Base-by-base conservation (phyloP, 192 early-diverging fungal genomes). In the Linnemannia hyalina region DNA sequence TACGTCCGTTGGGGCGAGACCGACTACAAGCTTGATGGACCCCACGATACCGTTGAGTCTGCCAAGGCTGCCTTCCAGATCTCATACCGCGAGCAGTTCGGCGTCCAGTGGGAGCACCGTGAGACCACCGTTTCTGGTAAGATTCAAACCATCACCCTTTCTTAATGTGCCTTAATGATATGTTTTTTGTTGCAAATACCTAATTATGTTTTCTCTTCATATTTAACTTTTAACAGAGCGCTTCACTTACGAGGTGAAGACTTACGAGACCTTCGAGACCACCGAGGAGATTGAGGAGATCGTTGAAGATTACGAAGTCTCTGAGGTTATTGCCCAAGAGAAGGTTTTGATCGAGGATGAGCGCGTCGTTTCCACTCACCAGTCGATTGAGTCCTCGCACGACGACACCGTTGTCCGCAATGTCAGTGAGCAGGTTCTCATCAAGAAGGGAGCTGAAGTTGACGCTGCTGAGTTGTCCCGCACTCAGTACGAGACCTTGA, bases 271-370 rank as follows among this genome's bases (percentile, higher is more conserved):
- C 13, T 69, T 49, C 32, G 76, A 77, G 68, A 68, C 68, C 41
- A 55, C 22, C 6, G 80, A 81, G 74, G 74, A 75, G 35, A n/a
- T 81, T 70, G 80, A 81, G 52, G 73, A 81, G 80, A 49, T 81
- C 36, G 73, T 81, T 13, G 79, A 80, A 4, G 79, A 80, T 22
- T 52, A 44, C 68, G 76, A 78, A 26, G 13, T 73, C 36, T 75
- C 74, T 36, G 70, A 71, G 70, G 36, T 71, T 38, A n/a, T 74
- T 32, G 73, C 47, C 29, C 46, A 44, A 47, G 73, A 74, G 46
- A 23, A 44, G 26, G 73, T 52, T n/a, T 9, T 47, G 29, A 26
- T 35, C 20, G 73, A 71, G 40, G 41, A 26, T 22, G 70, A 71
- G 22, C 70, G 42, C 26, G 49, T 78, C 72, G 29, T 20, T 32